These are phyloP conservation scores for Teratosphaeriaceae sp. DNA, from an alignment of 2,329 filamentous ascomycete genomes.

Conservation along the genomic window DNA sequence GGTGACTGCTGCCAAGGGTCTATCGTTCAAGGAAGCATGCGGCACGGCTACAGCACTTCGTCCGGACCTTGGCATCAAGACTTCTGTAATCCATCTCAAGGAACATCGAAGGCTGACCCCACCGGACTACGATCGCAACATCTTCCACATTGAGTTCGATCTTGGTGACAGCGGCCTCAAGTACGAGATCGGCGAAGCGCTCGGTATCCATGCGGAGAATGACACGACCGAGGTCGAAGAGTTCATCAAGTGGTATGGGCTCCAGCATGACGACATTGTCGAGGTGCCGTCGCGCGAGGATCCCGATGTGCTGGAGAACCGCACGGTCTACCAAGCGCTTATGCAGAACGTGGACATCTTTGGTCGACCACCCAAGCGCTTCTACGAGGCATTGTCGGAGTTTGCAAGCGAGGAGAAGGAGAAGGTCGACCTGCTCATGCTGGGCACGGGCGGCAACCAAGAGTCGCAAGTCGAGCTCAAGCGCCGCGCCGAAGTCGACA, in stretches of 20 bases:
- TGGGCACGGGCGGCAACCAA: conserved; percentile 56
- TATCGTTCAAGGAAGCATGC: conserved; percentile 93
- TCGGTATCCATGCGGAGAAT: conserved; percentile 95
- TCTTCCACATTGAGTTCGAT: conserved; percentile 99
- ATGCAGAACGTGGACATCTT: conserved; percentile 94
- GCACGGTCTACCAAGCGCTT: conserved; percentile 88
- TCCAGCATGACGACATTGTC: conserved; percentile 77
- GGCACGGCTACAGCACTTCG: conserved; percentile 66
- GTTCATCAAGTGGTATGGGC: conserved; percentile 86
- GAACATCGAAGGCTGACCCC: conserved; percentile 94
- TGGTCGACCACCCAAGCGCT: conserved; percentile 91
- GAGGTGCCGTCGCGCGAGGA: conserved; percentile 85
- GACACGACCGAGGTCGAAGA: conserved; percentile 68
- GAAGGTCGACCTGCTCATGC: conserved; percentile 68
- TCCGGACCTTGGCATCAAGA: conserved; percentile 81
- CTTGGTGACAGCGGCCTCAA: conserved; percentile 83
- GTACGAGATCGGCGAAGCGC: conserved; percentile 95
- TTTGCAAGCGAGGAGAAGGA: conserved; percentile 79
- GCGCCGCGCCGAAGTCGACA: conserved; percentile 83
- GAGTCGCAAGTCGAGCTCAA: conserved; percentile 89
- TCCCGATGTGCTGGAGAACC: conserved; percentile 65
- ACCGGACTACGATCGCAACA: conserved; percentile 86
- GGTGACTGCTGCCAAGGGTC: conserved; percentile 76
- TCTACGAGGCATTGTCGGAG: conserved; percentile 87
- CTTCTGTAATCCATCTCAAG: conserved; percentile 80